Evolutionary conservation across 129 eudicot genomes (phyloP), one percentile per base, ranked within the genome.

Genomic region (Kitagawia praeruptora): DNA sequence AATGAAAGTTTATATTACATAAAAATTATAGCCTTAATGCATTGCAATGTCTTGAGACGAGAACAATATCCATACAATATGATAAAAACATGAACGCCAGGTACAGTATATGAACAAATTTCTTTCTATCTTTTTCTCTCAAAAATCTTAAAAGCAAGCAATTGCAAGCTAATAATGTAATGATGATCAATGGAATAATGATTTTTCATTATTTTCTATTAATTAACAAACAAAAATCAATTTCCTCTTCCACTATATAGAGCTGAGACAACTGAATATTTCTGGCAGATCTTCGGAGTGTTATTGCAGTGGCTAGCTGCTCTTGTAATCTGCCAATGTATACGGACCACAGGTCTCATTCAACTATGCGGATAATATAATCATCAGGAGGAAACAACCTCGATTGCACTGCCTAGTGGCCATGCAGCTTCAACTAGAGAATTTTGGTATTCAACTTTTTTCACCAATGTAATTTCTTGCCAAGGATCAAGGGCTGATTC

Each of bases 361-460:
- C 3, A 13, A 38, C 42, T 16, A 34, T 7, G 46, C 28, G 14
- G 41, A 44, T 21, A 23, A 31, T 75, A 75, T 28, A 74, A 45
- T 9, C 39, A 38, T 8, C 48, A 54, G 64, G 91, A 88, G 75
- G 98, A 92, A 6, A 88, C 93, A 0, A 80, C 94, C 82, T 94
- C 98, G 71, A 94, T 92, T 75, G 98, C 98, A 86, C 97, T 94
- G 79, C 98, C 98, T 27, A 94, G 82, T 2, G 97, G 98, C 98
- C 98, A 94, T 31, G 98, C 98, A 19, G 98, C 98, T 86, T 94
- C 98, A 64, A 94, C 98, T 48, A 87, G 83, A 54, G 93, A 88
- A 79, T 88, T 88, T 45, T 85, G 89, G 82, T 94, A 94, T 79
- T 89, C 76, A 1, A 94, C 96, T 77, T 87, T 75, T 75, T 92